Evolutionary conservation across 352 stramenopile species (phyloP).

Genomic region (Pythium guiyangense): DNA sequence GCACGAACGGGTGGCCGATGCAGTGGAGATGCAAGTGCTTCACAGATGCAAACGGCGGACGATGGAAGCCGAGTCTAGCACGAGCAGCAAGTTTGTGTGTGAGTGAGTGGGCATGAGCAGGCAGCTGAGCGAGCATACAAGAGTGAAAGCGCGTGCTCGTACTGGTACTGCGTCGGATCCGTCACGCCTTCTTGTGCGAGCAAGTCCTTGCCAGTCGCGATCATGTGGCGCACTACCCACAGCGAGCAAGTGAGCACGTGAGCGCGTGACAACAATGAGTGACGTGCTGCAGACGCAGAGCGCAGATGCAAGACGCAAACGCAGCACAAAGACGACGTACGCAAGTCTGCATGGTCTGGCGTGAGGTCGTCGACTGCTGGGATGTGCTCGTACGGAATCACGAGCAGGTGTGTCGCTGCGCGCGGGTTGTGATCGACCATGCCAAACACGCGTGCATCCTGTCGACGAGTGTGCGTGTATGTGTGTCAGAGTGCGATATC

Average conservation of each 20-base stretch:
- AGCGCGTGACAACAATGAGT: not conserved
- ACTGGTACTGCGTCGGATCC: constrained; percentile 26
- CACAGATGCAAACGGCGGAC: constrained; percentile 62
- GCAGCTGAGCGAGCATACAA: not conserved
- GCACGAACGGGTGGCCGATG: constrained; percentile 55
- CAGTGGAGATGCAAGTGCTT: constrained; percentile 75
- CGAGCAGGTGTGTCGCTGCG: constrained; percentile 47
- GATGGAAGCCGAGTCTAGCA: constrained; percentile 66
- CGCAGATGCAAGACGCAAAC: not conserved
- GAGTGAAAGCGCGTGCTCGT: not conserved
- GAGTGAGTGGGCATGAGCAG: not conserved
- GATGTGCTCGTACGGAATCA: constrained; percentile 66
- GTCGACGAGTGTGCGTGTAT: not conserved
- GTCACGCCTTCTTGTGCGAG: constrained; percentile 39
- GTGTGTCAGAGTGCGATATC: not conserved
- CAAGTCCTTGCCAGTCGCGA: constrained; percentile 43
- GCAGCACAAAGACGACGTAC: constrained; percentile 19
- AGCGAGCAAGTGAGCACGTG: not conserved
- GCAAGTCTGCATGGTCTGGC: constrained; percentile 26
- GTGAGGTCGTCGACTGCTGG: constrained; percentile 44
- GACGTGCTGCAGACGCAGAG: not conserved
- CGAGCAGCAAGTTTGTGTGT: not conserved
- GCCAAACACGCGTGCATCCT: constrained; percentile 58
- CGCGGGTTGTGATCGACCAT: constrained; percentile 59
- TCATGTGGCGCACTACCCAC: constrained; percentile 48